Evolutionary conservation across 306 rosid species (phyloP).

Genomic region (Sicyos baderoa): DNA sequence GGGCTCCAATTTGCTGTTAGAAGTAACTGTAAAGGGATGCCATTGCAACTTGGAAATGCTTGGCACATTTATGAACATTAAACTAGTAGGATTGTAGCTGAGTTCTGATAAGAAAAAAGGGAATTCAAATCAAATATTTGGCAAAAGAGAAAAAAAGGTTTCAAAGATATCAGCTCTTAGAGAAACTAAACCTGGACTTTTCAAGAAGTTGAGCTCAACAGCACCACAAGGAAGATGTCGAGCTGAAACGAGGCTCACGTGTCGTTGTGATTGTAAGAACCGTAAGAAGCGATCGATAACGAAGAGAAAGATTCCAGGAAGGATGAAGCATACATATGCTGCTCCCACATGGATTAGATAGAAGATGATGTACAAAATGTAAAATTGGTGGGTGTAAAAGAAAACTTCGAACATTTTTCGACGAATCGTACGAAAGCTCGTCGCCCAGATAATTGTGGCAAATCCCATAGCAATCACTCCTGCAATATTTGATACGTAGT

Average conservation of each 20-base stretch:
- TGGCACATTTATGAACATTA: slow-evolving; percentile 58
- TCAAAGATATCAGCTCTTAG: background rate
- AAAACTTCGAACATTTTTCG: slow-evolving; percentile 61
- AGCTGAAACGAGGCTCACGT: slow-evolving; percentile 34
- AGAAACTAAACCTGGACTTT: slow-evolving; percentile 29
- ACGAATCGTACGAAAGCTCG: slow-evolving; percentile 37
- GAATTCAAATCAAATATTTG: background rate
- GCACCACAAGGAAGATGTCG: slow-evolving; percentile 46
- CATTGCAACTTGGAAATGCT: slow-evolving; percentile 63
- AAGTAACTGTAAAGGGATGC: slow-evolving; percentile 74
- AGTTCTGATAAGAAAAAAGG: slow-evolving; percentile 31
- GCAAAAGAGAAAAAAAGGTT: background rate
- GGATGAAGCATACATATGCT: slow-evolving; percentile 39
- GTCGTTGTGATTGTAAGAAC: slow-evolving; percentile 49
- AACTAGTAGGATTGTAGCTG: slow-evolving; percentile 47
- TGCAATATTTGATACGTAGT: slow-evolving; percentile 46
- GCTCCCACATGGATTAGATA: slow-evolving; percentile 53
- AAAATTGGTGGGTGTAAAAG: slow-evolving; percentile 64
- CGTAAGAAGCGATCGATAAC: slow-evolving; percentile 48
- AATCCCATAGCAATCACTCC: slow-evolving; percentile 44
- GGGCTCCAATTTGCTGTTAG: slow-evolving; percentile 45
- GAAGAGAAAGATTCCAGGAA: slow-evolving; percentile 66
- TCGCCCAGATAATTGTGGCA: slow-evolving; percentile 48
- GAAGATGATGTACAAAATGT: slow-evolving; percentile 45
- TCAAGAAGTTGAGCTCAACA: slow-evolving; percentile 56